Conservation (phyloP, 805 yeast genomes). For the Candida parachauliodes region DNA sequence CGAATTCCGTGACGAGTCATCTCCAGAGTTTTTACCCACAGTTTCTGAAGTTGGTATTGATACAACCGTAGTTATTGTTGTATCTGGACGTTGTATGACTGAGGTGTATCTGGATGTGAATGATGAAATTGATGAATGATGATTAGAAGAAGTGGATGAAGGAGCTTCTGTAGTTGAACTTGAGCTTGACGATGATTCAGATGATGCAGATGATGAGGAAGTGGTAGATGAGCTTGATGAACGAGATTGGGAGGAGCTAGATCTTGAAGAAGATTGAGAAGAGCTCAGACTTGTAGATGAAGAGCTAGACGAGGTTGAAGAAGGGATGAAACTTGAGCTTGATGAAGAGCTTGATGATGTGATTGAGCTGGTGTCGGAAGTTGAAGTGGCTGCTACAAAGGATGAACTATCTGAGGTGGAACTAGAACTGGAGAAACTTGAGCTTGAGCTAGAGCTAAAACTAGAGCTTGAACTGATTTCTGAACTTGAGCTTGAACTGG, state of each 20-base stretch:
- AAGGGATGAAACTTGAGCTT: background rate
- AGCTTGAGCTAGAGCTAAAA: constrained; percentile 1
- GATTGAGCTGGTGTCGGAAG: background rate
- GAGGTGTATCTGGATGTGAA: constrained; percentile 14
- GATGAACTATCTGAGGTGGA: background rate
- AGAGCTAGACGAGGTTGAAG: background rate
- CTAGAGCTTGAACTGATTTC: background rate
- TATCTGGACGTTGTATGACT: constrained; percentile 18
- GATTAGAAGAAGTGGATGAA: constrained; percentile 7
- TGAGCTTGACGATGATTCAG: constrained; percentile 8
- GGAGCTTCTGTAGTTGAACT: constrained; percentile 4
- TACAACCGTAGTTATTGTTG: constrained; percentile 39
- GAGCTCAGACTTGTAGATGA: background rate
- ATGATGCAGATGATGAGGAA: constrained; percentile 4
- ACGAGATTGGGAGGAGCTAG: constrained; percentile 2
- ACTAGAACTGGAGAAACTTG: constrained; percentile 1
- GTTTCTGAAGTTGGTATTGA: constrained; percentile 34
- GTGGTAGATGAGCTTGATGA: constrained; percentile 10
- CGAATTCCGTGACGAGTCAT: constrained; percentile 21
- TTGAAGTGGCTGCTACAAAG: too few relatives aligned
- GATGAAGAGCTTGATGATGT: constrained; percentile 3
- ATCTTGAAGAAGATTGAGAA: constrained; percentile 1
- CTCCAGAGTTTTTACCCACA: constrained; percentile 10
- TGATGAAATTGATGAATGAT: constrained; percentile 10
- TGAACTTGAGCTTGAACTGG: constrained; percentile 5